Percentiles rank a stretch among this genome's conserved stretches.
These are phyloP conservation scores for Alisma plantagoaquatica DNA, from an alignment of 106 monocot species.

Conservation along the genomic window DNA sequence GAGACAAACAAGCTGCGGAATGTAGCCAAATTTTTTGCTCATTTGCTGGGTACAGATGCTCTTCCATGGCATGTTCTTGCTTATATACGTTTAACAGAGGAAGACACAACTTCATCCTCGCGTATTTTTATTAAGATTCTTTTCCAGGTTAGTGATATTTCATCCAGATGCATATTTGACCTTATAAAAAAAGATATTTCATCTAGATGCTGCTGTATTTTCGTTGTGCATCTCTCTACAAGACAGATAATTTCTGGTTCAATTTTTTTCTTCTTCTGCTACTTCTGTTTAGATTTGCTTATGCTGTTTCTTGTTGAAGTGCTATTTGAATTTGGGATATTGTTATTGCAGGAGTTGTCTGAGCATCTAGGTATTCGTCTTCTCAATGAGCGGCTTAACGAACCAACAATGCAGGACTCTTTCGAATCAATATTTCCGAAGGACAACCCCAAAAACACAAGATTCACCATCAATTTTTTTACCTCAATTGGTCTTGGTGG, in stretches of 20 bases:
- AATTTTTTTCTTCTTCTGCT: too few species aligned
- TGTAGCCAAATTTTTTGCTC: conserved; percentile 46
- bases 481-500: conserved; percentile 94
- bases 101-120: conserved; percentile 90
- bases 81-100: conserved; percentile 85
- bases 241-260: too few species aligned
- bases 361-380: conserved; percentile 83
- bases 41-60: conserved; percentile 36
- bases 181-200: too few species aligned
- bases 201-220: too few species aligned
- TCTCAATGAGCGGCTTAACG: conserved; percentile 77
- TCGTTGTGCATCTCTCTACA: too few species aligned
- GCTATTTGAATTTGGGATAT: too few species aligned
- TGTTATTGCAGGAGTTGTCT: conserved; percentile 83
- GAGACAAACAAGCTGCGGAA: conserved; percentile 78
- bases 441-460: conserved; percentile 91
- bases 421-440: conserved; percentile 89
- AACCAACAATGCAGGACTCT: conserved; percentile 76
- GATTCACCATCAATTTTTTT: conserved; percentile 91
- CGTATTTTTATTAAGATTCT: conserved; percentile 96
- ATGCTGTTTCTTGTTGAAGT: too few species aligned
- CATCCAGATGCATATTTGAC: too few species aligned
- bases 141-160: conserved; percentile 78
- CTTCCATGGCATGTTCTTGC: conserved; percentile 84
- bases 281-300: too few species aligned